Evolutionary conservation across 2,329 filamentous ascomycete genomes (phyloP).

Genomic region (Aspergillus tanneri): DNA sequence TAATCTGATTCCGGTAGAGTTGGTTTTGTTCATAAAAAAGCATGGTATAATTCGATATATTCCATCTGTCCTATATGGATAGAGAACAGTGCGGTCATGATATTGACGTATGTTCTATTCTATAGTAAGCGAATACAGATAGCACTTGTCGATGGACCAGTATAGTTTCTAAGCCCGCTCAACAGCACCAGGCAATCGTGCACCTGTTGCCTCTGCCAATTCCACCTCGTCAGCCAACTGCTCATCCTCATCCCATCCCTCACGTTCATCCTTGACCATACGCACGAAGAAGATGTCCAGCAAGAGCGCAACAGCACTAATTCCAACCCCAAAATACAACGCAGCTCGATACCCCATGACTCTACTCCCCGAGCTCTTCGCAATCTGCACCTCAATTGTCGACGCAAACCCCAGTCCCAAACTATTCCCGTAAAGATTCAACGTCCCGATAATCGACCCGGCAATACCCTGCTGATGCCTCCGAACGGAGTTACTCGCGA

Average conservation of each 20-base stretch:
- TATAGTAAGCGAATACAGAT: no score
- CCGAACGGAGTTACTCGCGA: constrained; percentile 53
- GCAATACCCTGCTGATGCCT: constrained; percentile 53
- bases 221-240: not conserved
- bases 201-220: constrained; percentile 3
- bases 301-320: constrained; percentile 29
- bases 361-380: constrained; percentile 12
- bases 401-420: constrained; percentile 48
- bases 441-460: constrained; percentile 49
- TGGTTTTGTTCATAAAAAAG: no score
- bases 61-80: no score
- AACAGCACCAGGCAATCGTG: not conserved
- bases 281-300: constrained; percentile 33
- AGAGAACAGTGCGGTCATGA: no score
- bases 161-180: no score
- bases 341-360: constrained; percentile 34
- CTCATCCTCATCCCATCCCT: constrained; percentile 32
- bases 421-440: constrained; percentile 46
- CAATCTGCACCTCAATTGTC: constrained; percentile 36
- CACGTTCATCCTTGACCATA: constrained; percentile 33
- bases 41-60: no score
- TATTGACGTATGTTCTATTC: no score
- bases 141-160: no score
- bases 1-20: no score
- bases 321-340: constrained; percentile 32